A percentile compares a stretch with the other conserved stretches of the same genome.
phyloP scores from a whole-genome alignment of 345 rosid species.

The Rhodamnia argentea region DNA sequence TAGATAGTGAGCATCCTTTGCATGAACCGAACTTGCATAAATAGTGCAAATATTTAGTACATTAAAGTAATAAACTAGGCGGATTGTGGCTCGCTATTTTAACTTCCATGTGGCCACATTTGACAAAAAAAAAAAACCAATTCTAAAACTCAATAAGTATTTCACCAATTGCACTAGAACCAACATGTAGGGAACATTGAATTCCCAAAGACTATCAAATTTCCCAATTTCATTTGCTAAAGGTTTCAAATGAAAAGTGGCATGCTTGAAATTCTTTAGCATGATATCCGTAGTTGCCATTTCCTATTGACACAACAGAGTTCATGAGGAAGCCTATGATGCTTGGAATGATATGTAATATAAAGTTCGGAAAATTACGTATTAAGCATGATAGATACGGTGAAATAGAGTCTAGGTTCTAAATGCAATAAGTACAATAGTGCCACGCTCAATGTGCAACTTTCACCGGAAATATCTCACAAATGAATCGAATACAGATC shows the following conservation, averaged over 20 bases:
- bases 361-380: not conserved
- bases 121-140: not conserved
- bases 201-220: not conserved
- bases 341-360: not conserved
- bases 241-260: not conserved
- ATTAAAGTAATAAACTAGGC: not conserved
- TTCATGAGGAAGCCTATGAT: not conserved
- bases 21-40: not conserved
- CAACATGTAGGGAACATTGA: not conserved
- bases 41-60: not conserved
- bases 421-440: not conserved
- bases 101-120: not conserved
- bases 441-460: not conserved
- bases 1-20: not conserved
- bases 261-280: not conserved
- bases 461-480: not conserved
- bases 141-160: not conserved
- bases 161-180: not conserved
- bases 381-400: not conserved
- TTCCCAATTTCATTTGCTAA: not conserved
- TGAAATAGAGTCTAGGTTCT: not conserved
- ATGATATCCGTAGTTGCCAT: not conserved
- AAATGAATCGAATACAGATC: not conserved
- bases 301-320: not conserved
- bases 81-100: not conserved